A percentile compares a stretch with the other conserved stretches of the same genome.
phyloP scores from a whole-genome alignment of 192 early-diverging fungal species.

The Umbelopsis vinacea region DNA sequence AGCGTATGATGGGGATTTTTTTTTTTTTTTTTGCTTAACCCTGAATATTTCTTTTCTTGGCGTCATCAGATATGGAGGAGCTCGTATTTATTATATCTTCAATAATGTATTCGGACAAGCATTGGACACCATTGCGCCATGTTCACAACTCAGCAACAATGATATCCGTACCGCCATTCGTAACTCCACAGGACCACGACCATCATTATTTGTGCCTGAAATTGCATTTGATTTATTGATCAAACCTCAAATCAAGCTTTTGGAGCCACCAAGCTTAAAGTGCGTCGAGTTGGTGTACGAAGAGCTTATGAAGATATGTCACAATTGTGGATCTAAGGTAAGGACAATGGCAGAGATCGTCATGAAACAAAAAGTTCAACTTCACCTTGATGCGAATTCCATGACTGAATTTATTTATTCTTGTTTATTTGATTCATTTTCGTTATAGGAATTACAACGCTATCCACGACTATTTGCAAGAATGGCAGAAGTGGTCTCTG shows the following conservation, averaged over 20 bases:
- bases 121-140: conserved; percentile 73
- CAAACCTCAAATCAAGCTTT: conserved; percentile 76
- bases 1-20: not conserved
- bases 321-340: conserved; percentile 72
- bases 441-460: conserved; percentile 64
- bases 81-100: conserved; percentile 83
- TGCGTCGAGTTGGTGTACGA: conserved; percentile 86
- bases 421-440: not conserved
- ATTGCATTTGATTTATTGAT: conserved; percentile 84
- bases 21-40: no score
- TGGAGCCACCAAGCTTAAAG: conserved; percentile 75
- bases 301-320: conserved; percentile 80
- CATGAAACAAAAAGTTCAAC: no score
- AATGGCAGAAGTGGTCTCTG: conserved; percentile 77
- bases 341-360: not conserved
- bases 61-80: conserved; percentile 65
- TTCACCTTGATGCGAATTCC: conserved; percentile 42
- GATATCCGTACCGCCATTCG: conserved; percentile 85
- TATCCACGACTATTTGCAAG: conserved; percentile 76
- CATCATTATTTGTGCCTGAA: conserved; percentile 84
- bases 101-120: conserved; percentile 79
- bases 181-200: conserved; percentile 79
- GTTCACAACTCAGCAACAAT: conserved; percentile 64
- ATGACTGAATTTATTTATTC: conserved; percentile 39
- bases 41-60: no score